Evolutionary conservation across 2,329 filamentous ascomycete species (phyloP), one percentile per base, ranked within the genome.

Genomic region (Fusarium aywerte): DNA sequence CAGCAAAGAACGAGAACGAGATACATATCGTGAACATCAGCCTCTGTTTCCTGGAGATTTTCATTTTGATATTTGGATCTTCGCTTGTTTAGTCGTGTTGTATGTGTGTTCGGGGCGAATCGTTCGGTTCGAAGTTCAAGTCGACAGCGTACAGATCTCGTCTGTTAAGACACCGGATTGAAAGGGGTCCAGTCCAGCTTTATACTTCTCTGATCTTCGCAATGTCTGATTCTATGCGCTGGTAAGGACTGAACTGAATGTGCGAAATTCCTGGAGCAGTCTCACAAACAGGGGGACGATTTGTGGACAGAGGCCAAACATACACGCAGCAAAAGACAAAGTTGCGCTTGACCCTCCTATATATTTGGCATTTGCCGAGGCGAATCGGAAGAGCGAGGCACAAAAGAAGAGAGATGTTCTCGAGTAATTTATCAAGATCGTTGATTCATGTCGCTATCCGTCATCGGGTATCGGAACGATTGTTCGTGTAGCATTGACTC

Each of bases 1-100:
- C 80, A 16, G 84, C 55, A 58, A 87, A 87, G 64, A 87, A 87
- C 0, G 74, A 71, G 36, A 82, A 80, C 0, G 83, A 85, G 38
- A 87, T 83, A 57, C 62, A 76, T 45, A 87, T 85, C 0, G 82
- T 82, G 7, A 76, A 76, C 36, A 79, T 76, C 6, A 87, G 76
- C 60, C 81, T 83, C 54, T 82, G 79, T 72, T 82, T 85, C 32
- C 67, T 71, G 18, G 67, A 72, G 36, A 76, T 33, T 32, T 60
- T 71, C 50, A 73, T 58, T 8, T 29, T 31, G 29, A 11, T 23
- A 18, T 43, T 12, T 25, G 38, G 25, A 20, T 20, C 20, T 35
- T 23, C 16, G 7, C 16, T 52, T 31, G 32, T 42, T 16, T 53
- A 6, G 23, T 52, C 29, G 6, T 32, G 27, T 36, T 51, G 23